Conservation (phyloP, 2,329 filamentous ascomycete genomes). For the Cordyceps tenuipes region DNA sequence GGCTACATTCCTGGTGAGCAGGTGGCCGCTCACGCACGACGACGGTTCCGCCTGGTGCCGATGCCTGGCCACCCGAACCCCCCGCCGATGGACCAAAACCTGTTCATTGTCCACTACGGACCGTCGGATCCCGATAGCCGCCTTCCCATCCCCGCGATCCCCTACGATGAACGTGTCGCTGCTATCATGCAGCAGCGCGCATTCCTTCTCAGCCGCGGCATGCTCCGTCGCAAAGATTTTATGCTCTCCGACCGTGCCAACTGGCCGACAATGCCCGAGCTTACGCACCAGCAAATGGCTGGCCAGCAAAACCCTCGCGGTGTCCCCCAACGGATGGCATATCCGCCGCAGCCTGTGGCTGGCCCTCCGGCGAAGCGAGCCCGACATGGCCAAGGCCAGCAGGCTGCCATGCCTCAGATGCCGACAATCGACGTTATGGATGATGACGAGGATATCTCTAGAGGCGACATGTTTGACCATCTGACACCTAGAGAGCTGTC, state of each 20-base stretch:
- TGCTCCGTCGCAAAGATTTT: constrained; percentile 84
- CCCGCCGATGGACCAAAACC: constrained; percentile 65
- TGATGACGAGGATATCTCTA: constrained; percentile 81
- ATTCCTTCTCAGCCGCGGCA: constrained; percentile 65
- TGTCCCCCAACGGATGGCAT: constrained; percentile 54
- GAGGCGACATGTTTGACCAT: constrained; percentile 84
- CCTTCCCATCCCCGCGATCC: constrained; percentile 60
- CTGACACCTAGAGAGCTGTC: constrained; percentile 86
- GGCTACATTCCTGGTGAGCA: constrained; percentile 74
- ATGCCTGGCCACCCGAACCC: constrained; percentile 61
- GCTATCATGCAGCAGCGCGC: constrained; percentile 51
- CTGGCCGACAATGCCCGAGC: constrained; percentile 73
- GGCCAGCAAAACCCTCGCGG: constrained; percentile 36
- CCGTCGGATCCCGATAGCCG: constrained; percentile 66
- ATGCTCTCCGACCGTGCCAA: constrained; percentile 84
- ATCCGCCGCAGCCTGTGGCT: constrained; percentile 43
- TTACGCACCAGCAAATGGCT: constrained; percentile 42
- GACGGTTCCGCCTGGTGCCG: constrained; percentile 78
- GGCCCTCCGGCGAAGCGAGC: constrained; percentile 49
- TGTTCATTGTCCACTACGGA: constrained; percentile 90
- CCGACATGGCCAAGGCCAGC: constrained; percentile 36
- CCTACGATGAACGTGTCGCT: constrained; percentile 53
- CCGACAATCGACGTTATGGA: constrained; percentile 49
- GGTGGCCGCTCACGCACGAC: constrained; percentile 66
- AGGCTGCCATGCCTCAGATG: constrained; percentile 30